A percentile compares a stretch with the other conserved stretches of the same genome.
These are phyloP conservation scores for Backusella sp. DNA, from an alignment of 192 early-diverging fungal species.

Conservation along the genomic window DNA sequence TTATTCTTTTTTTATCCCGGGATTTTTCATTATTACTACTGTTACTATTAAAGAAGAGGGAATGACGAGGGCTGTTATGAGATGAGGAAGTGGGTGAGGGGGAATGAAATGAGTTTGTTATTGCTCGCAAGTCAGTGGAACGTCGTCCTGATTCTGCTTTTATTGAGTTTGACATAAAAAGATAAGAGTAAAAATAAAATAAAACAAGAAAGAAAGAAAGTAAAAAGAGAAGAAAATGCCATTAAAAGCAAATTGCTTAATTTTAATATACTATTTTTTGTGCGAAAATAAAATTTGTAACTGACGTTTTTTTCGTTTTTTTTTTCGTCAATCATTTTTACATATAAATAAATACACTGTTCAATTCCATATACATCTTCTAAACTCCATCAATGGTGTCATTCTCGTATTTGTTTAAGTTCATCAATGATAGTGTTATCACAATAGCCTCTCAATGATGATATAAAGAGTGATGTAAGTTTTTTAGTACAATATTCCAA, in stretches of 20 bases:
- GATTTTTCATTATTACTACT: slow-evolving; percentile 7
- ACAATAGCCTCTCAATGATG: neutral
- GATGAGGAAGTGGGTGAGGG: neutral
- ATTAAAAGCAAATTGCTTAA: neutral
- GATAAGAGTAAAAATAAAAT: neutral
- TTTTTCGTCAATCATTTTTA: neutral
- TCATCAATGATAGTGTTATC: neutral
- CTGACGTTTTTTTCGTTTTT: neutral
- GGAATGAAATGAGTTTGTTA: neutral
- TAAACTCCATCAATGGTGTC: neutral
- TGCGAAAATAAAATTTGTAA: neutral
- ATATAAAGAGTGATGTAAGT: neutral
- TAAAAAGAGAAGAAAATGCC: neutral
- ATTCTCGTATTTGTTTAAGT: neutral
- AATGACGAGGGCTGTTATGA: neutral
- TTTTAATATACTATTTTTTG: neutral
- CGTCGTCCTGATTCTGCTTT: neutral
- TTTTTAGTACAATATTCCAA: neutral
- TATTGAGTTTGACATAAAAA: neutral
- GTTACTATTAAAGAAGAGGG: neutral
- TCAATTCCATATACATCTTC: neutral
- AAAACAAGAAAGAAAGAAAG: neutral
- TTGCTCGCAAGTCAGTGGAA: neutral
- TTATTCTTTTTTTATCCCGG: slow-evolving; percentile 41
- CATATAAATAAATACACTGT: neutral